Conservation (phyloP, 345 rosid genomes). For the Populus tremula region DNA sequence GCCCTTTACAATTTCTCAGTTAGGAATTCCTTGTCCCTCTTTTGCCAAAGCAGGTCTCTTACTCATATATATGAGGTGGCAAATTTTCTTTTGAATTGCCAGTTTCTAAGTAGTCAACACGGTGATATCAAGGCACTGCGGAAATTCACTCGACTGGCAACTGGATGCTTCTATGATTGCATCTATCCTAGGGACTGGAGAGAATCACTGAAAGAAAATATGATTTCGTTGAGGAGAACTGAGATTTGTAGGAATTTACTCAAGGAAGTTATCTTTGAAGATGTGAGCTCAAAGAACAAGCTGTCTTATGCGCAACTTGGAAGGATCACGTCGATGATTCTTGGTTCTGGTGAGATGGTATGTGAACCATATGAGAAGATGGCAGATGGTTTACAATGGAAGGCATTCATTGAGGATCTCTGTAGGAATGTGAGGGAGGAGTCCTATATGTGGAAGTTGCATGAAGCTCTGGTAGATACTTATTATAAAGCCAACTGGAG, state of each 20-base stretch:
- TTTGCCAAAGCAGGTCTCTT: conserved; percentile 24
- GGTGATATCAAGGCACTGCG: background rate
- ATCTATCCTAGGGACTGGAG: conserved; percentile 42
- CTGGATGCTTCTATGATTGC: conserved; percentile 7
- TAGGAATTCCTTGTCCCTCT: conserved; percentile 17
- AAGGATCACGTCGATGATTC: conserved; percentile 29
- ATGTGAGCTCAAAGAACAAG: background rate
- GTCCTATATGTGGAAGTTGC: conserved; percentile 17
- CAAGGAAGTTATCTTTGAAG: conserved; percentile 18
- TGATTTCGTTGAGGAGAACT: conserved; percentile 36
- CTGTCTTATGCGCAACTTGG: conserved; percentile 44
- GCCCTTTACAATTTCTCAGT: conserved; percentile 6
- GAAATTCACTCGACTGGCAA: conserved; percentile 18
- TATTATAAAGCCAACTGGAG: conserved; percentile 39
- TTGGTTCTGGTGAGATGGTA: conserved; percentile 33
- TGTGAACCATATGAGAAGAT: conserved; percentile 11
- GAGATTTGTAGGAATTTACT: conserved; percentile 18
- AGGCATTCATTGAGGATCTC: conserved; percentile 25
- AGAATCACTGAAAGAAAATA: conserved; percentile 21
- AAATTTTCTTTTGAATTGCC: conserved; percentile 26
- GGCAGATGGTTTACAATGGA: conserved; percentile 12
- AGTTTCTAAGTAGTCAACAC: background rate
- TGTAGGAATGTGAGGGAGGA: background rate
- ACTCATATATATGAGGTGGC: conserved; percentile 29
- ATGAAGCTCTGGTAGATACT: conserved; percentile 33